Conservation (phyloP, 257 asterid genomes). For the Henckelia pumila region DNA sequence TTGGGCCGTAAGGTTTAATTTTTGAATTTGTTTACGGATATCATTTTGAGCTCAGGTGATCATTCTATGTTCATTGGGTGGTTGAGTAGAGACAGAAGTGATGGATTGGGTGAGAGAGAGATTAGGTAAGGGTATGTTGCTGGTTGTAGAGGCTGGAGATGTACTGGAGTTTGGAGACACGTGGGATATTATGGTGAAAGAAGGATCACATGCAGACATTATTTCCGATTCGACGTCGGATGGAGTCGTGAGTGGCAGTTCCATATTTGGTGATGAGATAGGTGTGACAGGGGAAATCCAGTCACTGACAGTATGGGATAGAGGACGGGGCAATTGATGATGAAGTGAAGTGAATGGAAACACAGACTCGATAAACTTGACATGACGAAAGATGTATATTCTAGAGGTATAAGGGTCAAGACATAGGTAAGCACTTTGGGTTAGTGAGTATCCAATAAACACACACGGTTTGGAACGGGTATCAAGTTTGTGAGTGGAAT, state of each 20-base stretch:
- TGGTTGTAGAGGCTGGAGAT: no score
- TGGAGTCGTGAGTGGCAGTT: no score
- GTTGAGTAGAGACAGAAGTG: no score
- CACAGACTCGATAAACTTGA: slow-evolving; percentile 1
- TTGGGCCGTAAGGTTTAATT: no score
- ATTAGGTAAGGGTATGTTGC: no score
- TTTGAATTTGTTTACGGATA: not conserved
- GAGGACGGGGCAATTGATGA: not conserved
- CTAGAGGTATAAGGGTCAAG: not conserved
- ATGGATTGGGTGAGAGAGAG: no score
- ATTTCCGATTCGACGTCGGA: no score
- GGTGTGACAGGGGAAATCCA: no score
- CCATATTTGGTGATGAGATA: no score
- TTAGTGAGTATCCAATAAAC: slow-evolving; percentile 13
- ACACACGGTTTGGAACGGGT: slow-evolving; percentile 3
- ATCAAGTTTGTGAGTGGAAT: slow-evolving; percentile 8
- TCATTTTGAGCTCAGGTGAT: not conserved
- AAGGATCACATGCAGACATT: no score
- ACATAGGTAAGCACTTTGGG: slow-evolving; percentile 17
- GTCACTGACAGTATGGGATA: not conserved
- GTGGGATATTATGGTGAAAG: no score
- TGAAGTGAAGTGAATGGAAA: not conserved
- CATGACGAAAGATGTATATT: slow-evolving; percentile 12
- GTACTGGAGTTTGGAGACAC: no score
- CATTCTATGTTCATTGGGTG: not conserved